Base-by-base conservation (phyloP, 768 basidiomycete genomes). In the Leccinum sublutescens region DNA sequence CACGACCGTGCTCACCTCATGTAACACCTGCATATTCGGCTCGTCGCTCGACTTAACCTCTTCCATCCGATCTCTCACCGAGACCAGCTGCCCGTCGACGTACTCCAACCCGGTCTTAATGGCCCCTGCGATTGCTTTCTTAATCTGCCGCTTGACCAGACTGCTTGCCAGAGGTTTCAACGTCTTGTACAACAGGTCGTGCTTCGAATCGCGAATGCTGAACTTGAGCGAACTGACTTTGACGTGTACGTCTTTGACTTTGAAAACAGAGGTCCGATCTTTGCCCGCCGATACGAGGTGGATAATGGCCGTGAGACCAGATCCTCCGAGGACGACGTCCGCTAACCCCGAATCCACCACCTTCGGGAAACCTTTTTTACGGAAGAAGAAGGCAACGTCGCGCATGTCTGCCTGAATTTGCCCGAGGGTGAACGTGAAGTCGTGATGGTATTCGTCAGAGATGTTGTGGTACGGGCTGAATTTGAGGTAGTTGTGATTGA, bases 391-490 rank as follows among this genome's bases (percentile, higher is more conserved):
- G 9, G 90, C 88, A 14, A 97, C 91, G 65, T 98, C 95, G 15
- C 91, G 84, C 84, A 98, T 89, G 64, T 97, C 94, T 5, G 90
- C 89, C 71, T 98, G 95, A 65, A 97, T 90, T 73, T 98, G 95
- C 29, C 79, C 79, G 38, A 97, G 79, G 8, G 84, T 85, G 56
- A 97, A 70, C 36, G 81, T 87, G 69, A 97, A 85, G 55, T 84
- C 81, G 72, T 96, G 92, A 64, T 82, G 80, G 29, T 78, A 73
- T 62, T 85, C 79, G 70, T 92, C 92, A 5, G 74, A 66, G 60
- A 75, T 79, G 36, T 53, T 65, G 19, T 54, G 56, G 77, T 95
- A 94, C 0, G 95, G 94, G 31, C 86, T 88, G 75, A 98, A 94
- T 72, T 87, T 87, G 75, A 93, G 76, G 62, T 78, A 87, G 77